These are phyloP conservation scores for Cryptococcus amylolentus DNA, from an alignment of 1,284 basidiomycete genomes.

Conservation along the genomic window DNA sequence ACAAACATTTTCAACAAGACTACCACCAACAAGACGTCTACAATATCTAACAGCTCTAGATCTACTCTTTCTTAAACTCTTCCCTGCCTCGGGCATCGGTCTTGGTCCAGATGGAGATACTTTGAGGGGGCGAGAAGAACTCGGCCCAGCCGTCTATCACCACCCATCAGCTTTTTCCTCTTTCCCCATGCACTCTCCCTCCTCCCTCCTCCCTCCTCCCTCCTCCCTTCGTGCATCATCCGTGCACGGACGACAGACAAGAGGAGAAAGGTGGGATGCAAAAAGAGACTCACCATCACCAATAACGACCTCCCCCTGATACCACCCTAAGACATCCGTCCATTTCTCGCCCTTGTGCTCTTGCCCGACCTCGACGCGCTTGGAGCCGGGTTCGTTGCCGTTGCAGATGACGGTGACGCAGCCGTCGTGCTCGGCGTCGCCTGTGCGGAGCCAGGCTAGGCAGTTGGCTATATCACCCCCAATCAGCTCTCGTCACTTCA, in stretches of 20 bases:
- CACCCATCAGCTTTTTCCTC: not conserved
- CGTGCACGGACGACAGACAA: too few species aligned
- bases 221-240: too few species aligned
- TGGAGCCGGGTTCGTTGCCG: constrained; percentile 47
- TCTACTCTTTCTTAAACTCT: constrained; percentile 44
- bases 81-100: constrained; percentile 52
- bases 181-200: not conserved
- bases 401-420: constrained; percentile 53
- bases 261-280: too few species aligned
- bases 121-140: constrained; percentile 53
- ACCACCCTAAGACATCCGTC: constrained; percentile 59
- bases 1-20: not conserved
- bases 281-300: constrained; percentile 47
- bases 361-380: constrained; percentile 55
- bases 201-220: not conserved
- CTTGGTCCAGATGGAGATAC: constrained; percentile 56
- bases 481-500: not conserved
- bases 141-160: constrained; percentile 57
- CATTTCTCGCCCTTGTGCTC: constrained; percentile 57
- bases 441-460: constrained; percentile 56
- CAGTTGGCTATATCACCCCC: constrained; percentile 40
- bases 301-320: constrained; percentile 55
- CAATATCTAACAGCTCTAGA: too few species aligned
- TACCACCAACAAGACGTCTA: too few species aligned
- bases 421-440: constrained; percentile 54